phyloP scores from a whole-genome alignment of 1,139 yeast genomes.

The Lodderomyces parapsilosis region DNA sequence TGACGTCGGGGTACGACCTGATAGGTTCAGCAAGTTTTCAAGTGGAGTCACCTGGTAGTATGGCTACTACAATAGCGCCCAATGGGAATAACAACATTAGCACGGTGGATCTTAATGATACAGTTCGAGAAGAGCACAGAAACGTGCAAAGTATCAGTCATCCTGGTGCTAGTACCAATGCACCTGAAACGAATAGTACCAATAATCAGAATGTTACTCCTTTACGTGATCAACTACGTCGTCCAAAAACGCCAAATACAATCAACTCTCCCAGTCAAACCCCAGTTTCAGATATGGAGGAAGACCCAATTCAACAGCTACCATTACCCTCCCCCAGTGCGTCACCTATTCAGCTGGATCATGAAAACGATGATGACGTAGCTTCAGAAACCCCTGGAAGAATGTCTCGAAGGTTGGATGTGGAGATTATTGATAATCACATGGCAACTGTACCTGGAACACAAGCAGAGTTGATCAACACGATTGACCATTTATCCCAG shows the following conservation, averaged over 20 bases:
- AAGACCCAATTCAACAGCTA: slow-evolving; percentile 41
- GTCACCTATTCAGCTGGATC: slow-evolving; percentile 50
- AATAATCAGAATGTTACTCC: slow-evolving; percentile 3
- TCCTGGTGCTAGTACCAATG: background rate
- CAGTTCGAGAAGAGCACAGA: background rate
- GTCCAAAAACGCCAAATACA: slow-evolving; percentile 33
- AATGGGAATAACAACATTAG: background rate
- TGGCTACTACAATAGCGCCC: background rate
- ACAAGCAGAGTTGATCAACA: slow-evolving; percentile 39
- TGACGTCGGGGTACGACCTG: slow-evolving; percentile 17
- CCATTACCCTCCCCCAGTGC: slow-evolving; percentile 73
- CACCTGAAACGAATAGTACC: background rate
- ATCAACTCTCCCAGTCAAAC: slow-evolving; percentile 36
- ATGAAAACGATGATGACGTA: slow-evolving; percentile 7
- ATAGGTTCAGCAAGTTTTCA: background rate
- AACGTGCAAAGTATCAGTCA: background rate
- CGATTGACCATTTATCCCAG: slow-evolving; percentile 35
- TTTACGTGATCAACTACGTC: slow-evolving; percentile 13
- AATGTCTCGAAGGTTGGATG: background rate
- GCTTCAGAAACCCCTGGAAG: slow-evolving; percentile 3
- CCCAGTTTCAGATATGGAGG: slow-evolving; percentile 40
- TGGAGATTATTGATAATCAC: slow-evolving; percentile 20
- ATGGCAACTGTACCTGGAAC: slow-evolving; percentile 34
- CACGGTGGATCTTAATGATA: background rate
- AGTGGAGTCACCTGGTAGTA: background rate